Percentiles rank a stretch among this genome's conserved stretches.
Conservation (phyloP, 805 yeast species). For the Candida sithepensis region DNA sequence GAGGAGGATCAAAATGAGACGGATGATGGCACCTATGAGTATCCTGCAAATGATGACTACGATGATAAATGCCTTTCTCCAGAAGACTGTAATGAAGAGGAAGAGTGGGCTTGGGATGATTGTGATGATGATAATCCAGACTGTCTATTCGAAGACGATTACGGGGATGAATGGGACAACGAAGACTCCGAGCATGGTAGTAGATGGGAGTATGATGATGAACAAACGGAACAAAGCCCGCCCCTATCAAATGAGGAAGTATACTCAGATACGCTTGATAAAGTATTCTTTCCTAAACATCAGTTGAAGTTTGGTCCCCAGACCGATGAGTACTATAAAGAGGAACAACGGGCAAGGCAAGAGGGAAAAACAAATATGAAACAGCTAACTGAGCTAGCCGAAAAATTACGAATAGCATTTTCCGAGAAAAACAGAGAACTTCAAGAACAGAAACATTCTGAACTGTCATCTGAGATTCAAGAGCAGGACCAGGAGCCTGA, state of each 20-base stretch:
- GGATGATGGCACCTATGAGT: not conserved
- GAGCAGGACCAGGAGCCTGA: not conserved
- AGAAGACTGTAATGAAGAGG: not conserved
- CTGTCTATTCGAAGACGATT: not conserved
- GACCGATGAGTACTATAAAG: slow-evolving; percentile 11
- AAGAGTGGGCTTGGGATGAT: not conserved
- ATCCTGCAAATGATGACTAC: not conserved
- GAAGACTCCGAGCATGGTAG: not conserved
- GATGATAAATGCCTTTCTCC: not conserved
- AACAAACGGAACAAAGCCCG: no score
- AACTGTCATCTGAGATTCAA: no score
- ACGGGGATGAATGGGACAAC: slow-evolving; percentile 1
- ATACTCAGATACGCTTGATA: not conserved
- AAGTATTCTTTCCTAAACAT: not conserved
- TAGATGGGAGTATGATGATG: no score
- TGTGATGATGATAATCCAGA: not conserved
- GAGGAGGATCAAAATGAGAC: slow-evolving; percentile 1
- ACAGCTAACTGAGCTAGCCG: slow-evolving; percentile 1
- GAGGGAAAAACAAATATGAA: slow-evolving; percentile 9
- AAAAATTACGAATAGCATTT: slow-evolving; percentile 6
- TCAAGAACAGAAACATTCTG: not conserved
- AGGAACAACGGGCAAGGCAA: slow-evolving; percentile 19
- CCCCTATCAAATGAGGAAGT: no score
- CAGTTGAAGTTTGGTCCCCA: not conserved
- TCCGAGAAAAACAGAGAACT: not conserved